phyloP scores from a whole-genome alignment of 1,139 yeast species.

The Yamadazyma mexicana region DNA sequence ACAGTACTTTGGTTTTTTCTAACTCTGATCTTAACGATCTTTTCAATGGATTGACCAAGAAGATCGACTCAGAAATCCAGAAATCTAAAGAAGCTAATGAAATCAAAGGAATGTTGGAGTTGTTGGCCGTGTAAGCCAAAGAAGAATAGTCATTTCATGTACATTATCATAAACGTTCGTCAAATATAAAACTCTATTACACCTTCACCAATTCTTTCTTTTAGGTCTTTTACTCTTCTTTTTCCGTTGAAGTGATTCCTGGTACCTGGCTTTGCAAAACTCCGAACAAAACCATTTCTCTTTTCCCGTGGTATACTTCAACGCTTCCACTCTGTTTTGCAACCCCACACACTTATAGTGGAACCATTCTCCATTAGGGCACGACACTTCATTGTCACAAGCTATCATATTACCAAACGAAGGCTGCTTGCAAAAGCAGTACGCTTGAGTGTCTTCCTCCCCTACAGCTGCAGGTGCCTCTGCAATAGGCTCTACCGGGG shows the following conservation, averaged over 20 bases:
- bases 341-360: conserved; percentile 51
- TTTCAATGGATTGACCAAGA: conserved; percentile 56
- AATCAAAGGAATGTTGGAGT: conserved; percentile 90
- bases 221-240: conserved; percentile 17
- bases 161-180: conserved; percentile 8
- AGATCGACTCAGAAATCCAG: conserved; percentile 65
- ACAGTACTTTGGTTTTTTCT: conserved; percentile 67
- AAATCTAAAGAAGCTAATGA: conserved; percentile 87
- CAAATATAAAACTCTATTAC: background rate
- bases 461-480: background rate
- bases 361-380: conserved; percentile 53
- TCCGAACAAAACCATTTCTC: conserved; percentile 45
- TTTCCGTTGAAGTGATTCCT: conserved; percentile 12
- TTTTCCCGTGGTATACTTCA: conserved; percentile 37
- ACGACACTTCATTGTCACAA: conserved; percentile 41
- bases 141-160: conserved; percentile 8
- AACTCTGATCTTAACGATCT: conserved; percentile 81
- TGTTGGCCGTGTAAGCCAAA: conserved; percentile 50
- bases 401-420: conserved; percentile 51
- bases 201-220: background rate
- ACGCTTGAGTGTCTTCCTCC: conserved; percentile 23
- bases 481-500: background rate
- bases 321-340: conserved; percentile 39
- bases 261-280: conserved; percentile 25
- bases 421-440: conserved; percentile 46